These are phyloP conservation scores for Aurantiochytrium sp. DNA, from an alignment of 108 stramenopile genomes.

Conservation along the genomic window DNA sequence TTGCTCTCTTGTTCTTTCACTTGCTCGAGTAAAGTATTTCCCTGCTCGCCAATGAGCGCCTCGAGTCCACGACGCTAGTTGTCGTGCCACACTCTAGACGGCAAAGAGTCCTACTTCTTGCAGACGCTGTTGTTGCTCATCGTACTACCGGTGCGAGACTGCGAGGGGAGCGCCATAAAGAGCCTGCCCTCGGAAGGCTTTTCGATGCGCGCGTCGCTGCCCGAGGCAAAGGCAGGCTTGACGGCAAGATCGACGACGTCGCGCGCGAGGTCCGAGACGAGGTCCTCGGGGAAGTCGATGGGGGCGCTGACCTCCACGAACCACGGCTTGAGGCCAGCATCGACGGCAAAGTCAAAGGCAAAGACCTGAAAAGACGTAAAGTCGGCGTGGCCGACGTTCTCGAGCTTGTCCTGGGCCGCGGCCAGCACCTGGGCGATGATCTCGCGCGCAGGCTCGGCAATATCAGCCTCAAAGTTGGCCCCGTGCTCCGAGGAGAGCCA, in stretches of 20 bases:
- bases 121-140: neutral
- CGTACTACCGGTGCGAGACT: neutral
- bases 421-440: neutral
- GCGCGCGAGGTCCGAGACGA: neutral
- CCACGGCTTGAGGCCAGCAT: constrained; percentile 25
- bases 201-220: neutral
- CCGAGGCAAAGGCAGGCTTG: neutral
- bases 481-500: neutral
- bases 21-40: no score
- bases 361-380: constrained; percentile 31
- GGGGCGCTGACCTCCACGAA: constrained; percentile 10
- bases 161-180: neutral
- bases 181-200: neutral
- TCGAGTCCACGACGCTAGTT: no score
- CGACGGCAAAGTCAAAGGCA: constrained; percentile 30
- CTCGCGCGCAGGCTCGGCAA: neutral
- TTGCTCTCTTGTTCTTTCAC: no score
- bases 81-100: no score
- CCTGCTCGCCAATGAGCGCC: no score
- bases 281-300: constrained; percentile 7
- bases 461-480: neutral
- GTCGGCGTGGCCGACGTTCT: neutral
- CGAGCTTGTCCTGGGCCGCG: constrained; percentile 1
- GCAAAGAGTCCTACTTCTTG: constrained; percentile 10
- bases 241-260: constrained; percentile 1